Evolutionary conservation across 768 basidiomycete species (phyloP), one percentile per base, ranked within the genome.

Genomic region (Hypholoma fasciculare): DNA sequence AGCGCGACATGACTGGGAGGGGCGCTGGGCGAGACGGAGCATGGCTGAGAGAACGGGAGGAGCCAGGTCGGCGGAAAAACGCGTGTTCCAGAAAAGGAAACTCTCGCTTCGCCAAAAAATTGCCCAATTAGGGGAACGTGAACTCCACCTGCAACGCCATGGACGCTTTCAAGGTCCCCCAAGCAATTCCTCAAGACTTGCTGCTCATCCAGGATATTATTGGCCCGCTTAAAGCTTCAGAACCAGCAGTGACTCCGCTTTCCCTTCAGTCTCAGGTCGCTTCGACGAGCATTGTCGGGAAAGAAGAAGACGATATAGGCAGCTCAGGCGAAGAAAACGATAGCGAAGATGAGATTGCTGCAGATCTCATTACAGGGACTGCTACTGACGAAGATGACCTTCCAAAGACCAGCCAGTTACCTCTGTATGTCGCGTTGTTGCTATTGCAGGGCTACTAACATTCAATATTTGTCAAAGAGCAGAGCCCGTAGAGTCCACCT

Each of bases 291-390:
- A 51, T 36, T 27, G 47, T 43, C 51, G 56, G 64, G 40, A 60
- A 67, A 14, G 69, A 63, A 14, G 71, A 76, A 11, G 80, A 85
- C 53, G 78, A 81, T 64, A 84, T 84, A 53, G 73, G 76, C 57
- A 87, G 85, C 62, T 82, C 85, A 14, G 58, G 46, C 56, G 77
- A 79, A 16, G 78, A 60, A 16, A 63, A 77, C 39, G 75, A 81
- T 56, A 91, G 89, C 59, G 89, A 89, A 66, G 84, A 85, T 39
- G 91, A 91, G 67, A 85, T 90, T 46, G 88, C 87, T 60, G 87
- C 83, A n/a, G 80, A 80, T 58, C 78, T 88, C 27, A 76, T 80
- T 17, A 49, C 48, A 20, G 52, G 60, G 17, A 68, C 66, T 20
- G 60, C 67, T 16, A 62, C 72, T 6, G 72, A 74, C 20, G 82